phyloP scores from a whole-genome alignment of 2,329 filamentous ascomycete species.

The Penicillium sp. region DNA sequence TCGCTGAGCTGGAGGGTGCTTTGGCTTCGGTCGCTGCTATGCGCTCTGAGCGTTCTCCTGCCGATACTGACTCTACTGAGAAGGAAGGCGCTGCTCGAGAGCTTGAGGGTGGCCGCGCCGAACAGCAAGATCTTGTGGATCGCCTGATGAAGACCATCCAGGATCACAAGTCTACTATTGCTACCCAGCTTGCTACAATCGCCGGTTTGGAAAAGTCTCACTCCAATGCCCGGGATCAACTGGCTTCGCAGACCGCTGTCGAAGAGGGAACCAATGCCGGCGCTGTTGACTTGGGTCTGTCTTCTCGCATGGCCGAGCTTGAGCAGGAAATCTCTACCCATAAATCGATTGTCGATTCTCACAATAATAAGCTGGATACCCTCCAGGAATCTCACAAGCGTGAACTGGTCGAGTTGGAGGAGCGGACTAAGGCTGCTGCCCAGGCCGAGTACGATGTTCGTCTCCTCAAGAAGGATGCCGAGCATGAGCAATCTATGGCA shows the following conservation, averaged over 20 bases:
- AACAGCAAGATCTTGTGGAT: constrained; percentile 60
- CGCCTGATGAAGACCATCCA: constrained; percentile 72
- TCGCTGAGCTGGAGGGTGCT: constrained; percentile 70
- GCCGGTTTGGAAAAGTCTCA: constrained; percentile 72
- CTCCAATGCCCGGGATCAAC: constrained; percentile 61
- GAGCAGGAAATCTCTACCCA: constrained; percentile 58
- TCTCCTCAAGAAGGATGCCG: constrained; percentile 53
- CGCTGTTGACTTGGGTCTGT: constrained; percentile 44
- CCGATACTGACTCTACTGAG: constrained; percentile 31
- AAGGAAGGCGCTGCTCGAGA: constrained; percentile 44
- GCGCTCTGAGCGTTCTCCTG: constrained; percentile 41
- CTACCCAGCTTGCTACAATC: constrained; percentile 66
- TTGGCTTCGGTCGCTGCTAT: constrained; percentile 54
- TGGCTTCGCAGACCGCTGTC: constrained; percentile 64
- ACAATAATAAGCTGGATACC: constrained; percentile 53
- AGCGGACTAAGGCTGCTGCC: constrained; percentile 36
- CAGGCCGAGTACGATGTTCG: constrained; percentile 39
- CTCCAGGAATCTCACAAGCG: constrained; percentile 54
- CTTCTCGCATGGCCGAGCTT: constrained; percentile 51
- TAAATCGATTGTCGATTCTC: constrained; percentile 54
- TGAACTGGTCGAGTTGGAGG: constrained; percentile 42
- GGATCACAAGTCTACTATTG: constrained; percentile 73
- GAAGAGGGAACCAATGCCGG: constrained; percentile 54
- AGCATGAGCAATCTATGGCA: constrained; percentile 60
- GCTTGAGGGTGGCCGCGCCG: constrained; percentile 51